Conservation (phyloP, 1,284 basidiomycete species). For the Heterobasidion occidentale region DNA sequence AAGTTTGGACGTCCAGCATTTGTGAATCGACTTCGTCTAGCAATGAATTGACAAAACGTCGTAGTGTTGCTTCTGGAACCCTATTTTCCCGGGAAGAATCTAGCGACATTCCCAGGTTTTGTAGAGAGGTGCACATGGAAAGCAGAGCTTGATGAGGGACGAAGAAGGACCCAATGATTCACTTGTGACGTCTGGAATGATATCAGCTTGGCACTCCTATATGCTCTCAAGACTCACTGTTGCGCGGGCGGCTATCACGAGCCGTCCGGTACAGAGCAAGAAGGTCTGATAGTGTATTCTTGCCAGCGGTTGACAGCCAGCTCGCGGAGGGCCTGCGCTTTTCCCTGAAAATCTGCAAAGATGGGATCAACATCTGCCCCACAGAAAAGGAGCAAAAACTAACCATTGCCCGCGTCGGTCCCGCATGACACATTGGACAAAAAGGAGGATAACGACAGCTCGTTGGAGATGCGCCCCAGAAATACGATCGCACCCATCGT, state of each 20-base stretch:
- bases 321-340: conserved; percentile 30
- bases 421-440: conserved; percentile 35
- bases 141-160: conserved; percentile 36
- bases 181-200: background rate
- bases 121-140: conserved; percentile 43
- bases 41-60: conserved; percentile 30
- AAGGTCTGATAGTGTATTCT: conserved; percentile 27
- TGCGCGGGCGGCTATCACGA: background rate
- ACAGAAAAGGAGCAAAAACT: conserved; percentile 3
- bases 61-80: conserved; percentile 31
- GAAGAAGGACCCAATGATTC: background rate
- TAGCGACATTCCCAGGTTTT: conserved; percentile 40
- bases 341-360: conserved; percentile 35
- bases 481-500: conserved; percentile 27
- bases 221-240: background rate
- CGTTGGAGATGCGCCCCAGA: conserved; percentile 33
- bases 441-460: conserved; percentile 36
- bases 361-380: too few species aligned
- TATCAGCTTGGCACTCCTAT: background rate
- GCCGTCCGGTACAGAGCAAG: conserved; percentile 14
- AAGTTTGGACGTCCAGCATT: conserved; percentile 13
- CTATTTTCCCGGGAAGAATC: conserved; percentile 24
- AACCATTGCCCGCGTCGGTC: conserved; percentile 29
- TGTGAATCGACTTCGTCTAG: conserved; percentile 18
- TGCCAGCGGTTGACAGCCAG: conserved; percentile 44